Conservation (phyloP, 768 basidiomycete genomes). For the Leccinum sublutescens region DNA sequence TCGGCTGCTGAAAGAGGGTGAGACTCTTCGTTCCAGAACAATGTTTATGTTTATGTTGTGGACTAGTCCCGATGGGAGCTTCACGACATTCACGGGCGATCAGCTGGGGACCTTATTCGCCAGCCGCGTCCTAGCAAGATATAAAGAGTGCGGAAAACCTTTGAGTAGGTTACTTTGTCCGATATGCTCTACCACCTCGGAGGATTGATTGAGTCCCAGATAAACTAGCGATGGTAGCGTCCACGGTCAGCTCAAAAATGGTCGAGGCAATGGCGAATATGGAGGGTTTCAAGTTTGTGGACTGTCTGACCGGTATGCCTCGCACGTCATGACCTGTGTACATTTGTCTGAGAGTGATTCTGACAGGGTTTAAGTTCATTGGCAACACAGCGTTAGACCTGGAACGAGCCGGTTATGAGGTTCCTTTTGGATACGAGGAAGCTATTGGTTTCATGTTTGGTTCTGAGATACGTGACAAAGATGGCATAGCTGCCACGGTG, state of each 20-base stretch:
- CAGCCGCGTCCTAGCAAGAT: constrained; percentile 40
- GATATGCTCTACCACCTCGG: constrained; percentile 40
- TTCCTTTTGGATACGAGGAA: constrained; percentile 86
- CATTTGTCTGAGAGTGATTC: constrained; percentile 1
- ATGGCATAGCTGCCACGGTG: constrained; percentile 82
- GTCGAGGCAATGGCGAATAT: constrained; percentile 67
- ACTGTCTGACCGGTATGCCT: constrained; percentile 74
- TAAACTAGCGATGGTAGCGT: constrained; percentile 81
- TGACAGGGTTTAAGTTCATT: constrained; percentile 82
- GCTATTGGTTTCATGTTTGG: constrained; percentile 93
- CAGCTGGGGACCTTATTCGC: constrained; percentile 70
- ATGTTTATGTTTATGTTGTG: constrained; percentile 2
- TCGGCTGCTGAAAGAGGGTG: constrained; percentile 71
- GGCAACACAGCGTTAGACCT: constrained; percentile 77
- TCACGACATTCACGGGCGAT: constrained; percentile 80
- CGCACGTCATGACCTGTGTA: not conserved
- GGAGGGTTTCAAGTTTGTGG: constrained; percentile 82
- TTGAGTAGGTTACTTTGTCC: constrained; percentile 33
- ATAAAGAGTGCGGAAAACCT: constrained; percentile 46
- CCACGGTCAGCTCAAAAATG: constrained; percentile 92
- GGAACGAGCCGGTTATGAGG: constrained; percentile 62
- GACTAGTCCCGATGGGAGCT: constrained; percentile 43
- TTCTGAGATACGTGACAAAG: constrained; percentile 76
- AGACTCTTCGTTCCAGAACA: constrained; percentile 9
- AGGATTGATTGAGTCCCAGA: constrained; percentile 38